Base-by-base conservation (phyloP, 2,329 filamentous ascomycete species). In the Pseudopithomyces maydicus region DNA sequence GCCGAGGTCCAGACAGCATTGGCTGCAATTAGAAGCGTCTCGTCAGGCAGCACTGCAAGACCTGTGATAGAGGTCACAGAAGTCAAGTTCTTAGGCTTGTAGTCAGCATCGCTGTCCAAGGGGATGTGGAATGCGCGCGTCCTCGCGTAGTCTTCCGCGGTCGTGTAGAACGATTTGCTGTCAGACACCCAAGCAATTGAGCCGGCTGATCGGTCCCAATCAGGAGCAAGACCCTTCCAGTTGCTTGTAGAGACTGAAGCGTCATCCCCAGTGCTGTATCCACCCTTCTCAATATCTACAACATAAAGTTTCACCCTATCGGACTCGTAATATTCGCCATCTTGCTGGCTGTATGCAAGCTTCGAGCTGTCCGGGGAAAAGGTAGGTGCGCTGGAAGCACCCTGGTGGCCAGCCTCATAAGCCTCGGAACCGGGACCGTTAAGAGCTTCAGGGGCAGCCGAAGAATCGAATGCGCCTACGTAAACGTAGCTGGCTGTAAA, bases 401-500 rank as follows among this genome's bases (percentile, higher is more conserved):
- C 90, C 79, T 84, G 19, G 81, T 87, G 52, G 72, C 56, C 22
- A 81, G 78, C 59, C 43, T 69, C 49, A 38, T 42, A 45, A 33
- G 66, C 62, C 54, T 66, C 61, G 11, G 64, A 68, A 22, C 62
- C 68, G 11, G 72, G 72, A 20, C 73, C 73, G 56, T 74, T 74
- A 57, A 75, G 63, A 39, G 72, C 69, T 12, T 64, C 54, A n/a
- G 72, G 61, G 2, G 57, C 57, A 17, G 63, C 59, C 63, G 89
- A 91, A 12, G 83, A 85, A 52, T 82, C 80, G 46, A 95, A 80
- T 1, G 88, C 84, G 3, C 90, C 83, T 43, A 89, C 85, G 75
- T 95, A 96, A 39, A 95, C 82, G 69, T 95, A 90, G 8, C 89
- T 89, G 63, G 93, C 93, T 11, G 92, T 96, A 75, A 89, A 87